These are phyloP conservation scores for Colletotrichum viniferum DNA, from an alignment of 2,329 filamentous ascomycete species.

Conservation along the genomic window DNA sequence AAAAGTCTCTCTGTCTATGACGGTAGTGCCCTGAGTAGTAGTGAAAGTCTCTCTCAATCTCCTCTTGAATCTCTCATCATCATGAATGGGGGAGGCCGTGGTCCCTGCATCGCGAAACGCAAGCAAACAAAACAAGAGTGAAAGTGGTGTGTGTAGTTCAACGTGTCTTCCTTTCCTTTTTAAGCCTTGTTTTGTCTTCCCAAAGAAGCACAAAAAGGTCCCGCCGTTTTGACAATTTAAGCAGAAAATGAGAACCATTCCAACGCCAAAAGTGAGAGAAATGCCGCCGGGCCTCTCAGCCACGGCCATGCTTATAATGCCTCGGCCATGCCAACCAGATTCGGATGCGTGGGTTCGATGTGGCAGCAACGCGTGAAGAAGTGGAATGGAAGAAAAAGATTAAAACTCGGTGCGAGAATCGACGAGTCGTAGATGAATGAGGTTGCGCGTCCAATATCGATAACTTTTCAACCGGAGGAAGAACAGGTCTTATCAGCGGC, in stretches of 20 bases:
- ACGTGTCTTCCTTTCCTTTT: constrained; percentile 16
- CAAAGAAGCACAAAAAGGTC: constrained; percentile 20
- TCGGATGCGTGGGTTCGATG: neutral
- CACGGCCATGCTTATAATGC: constrained; percentile 13
- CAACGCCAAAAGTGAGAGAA: constrained; percentile 14
- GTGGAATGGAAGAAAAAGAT: neutral
- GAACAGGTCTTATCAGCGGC: constrained; percentile 43
- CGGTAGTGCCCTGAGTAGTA: constrained; percentile 20
- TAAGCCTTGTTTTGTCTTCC: constrained; percentile 14
- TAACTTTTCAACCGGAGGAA: neutral
- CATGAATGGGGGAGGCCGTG: constrained; percentile 19
- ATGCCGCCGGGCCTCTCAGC: neutral
- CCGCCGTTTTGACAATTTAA: constrained; percentile 18
- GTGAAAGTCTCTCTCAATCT: constrained; percentile 21
- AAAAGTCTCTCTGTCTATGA: constrained; percentile 23
- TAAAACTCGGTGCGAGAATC: neutral
- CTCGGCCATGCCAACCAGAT: neutral
- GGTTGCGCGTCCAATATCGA: neutral
- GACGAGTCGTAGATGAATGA: neutral
- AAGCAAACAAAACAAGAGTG: constrained; percentile 16
- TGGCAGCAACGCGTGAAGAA: neutral
- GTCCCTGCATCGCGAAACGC: constrained; percentile 27
- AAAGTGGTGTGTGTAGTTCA: constrained; percentile 7
- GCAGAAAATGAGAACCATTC: neutral
- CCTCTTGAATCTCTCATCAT: constrained; percentile 22